Base-by-base conservation (phyloP, 2,329 filamentous ascomycete species). In the Xylariaceae sp. region DNA sequence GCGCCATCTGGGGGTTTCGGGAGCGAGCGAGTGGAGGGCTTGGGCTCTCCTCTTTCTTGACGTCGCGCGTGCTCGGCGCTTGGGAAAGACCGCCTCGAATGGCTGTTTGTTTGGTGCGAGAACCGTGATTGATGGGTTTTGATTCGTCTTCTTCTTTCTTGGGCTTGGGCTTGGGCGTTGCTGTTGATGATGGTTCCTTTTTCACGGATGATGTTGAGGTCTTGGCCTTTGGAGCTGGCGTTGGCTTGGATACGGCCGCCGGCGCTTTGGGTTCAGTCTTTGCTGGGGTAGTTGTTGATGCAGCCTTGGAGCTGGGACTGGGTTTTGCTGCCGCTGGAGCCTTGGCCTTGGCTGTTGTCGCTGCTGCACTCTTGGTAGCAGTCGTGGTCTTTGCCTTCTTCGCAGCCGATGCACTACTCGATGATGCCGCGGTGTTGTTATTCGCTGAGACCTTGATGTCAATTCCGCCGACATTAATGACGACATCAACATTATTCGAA, bases 401-500 rank as follows among this genome's bases (percentile, higher is more conserved):
- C 33, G 40, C 41, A 5, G 42, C 33, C 17, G 45, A 25, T 21
- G 42, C 33, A 33, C 48, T 53, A 4, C 40, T 45, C 23, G 55
- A 45, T n/a, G n/a, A n/a, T n/a, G n/a, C n/a, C n/a, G n/a, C n/a
- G n/a, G n/a, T n/a, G 21, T 36, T 45, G 27, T 39, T 54, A 22
- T 49, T 55, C 10, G 57, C 49, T 12, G 58, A 58, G 22, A 64
- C 42, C 5, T 51, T 59, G 37, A 64, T 54, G 17, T 59, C 60
- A 37, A 63, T 51, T n/a, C 50, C 61, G 16, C 57, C 55, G 17
- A 56, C 56, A 33, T 44, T 58, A 17, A 57, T 48, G 10, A 48
- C 56, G n/a, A 59, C 19, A 47, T 60, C 58, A 32, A 60, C 48
- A 32, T 41, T 49, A n/a, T n/a, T n/a, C n/a, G n/a, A n/a, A n/a